A percentile compares a stretch with the other conserved stretches of the same genome.
Evolutionary conservation across 805 yeast species (phyloP).

Genomic region (Starmerella vaccinii): DNA sequence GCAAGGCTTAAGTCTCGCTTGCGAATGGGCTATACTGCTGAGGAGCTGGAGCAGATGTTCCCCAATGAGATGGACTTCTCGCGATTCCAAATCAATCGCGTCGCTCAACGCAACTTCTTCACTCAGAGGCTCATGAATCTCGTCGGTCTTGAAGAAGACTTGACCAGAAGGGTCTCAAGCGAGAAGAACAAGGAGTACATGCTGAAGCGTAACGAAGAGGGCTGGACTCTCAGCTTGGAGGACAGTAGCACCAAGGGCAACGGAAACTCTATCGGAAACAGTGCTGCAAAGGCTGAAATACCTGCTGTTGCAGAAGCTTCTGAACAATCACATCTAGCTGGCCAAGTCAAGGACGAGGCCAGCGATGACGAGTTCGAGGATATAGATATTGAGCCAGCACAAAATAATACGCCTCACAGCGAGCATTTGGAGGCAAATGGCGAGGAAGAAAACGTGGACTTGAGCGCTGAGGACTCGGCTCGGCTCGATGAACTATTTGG

Average conservation of each 20-base stretch:
- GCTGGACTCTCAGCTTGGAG: conserved; percentile 66
- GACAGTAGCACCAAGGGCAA: conserved; percentile 36
- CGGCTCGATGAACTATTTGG: conserved; percentile 20
- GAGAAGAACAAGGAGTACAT: conserved; percentile 69
- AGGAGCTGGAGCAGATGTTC: conserved; percentile 71
- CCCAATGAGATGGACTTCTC: conserved; percentile 86
- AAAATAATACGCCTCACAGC: neutral
- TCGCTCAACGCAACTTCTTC: conserved; percentile 77
- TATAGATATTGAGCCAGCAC: conserved; percentile 35
- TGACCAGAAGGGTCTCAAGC: conserved; percentile 60
- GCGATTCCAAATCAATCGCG: conserved; percentile 84
- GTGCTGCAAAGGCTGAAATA: neutral
- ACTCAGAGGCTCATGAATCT: conserved; percentile 80
- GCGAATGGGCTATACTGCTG: conserved; percentile 89
- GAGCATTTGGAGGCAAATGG: conserved; percentile 7
- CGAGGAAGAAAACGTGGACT: conserved; percentile 4
- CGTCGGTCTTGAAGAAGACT: conserved; percentile 57
- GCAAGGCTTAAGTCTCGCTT: conserved; percentile 74
- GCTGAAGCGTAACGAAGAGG: conserved; percentile 64
- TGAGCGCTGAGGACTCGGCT: conserved; percentile 10
- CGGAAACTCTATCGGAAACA: neutral
- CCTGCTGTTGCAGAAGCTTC: neutral
- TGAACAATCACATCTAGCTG: no score
- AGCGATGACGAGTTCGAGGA: conserved; percentile 57
- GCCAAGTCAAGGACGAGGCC: neutral